A percentile compares a stretch with the other conserved stretches of the same genome.
Evolutionary conservation across 73 alveolate genomes (phyloP).

Genomic region (Urostyla sp.): DNA sequence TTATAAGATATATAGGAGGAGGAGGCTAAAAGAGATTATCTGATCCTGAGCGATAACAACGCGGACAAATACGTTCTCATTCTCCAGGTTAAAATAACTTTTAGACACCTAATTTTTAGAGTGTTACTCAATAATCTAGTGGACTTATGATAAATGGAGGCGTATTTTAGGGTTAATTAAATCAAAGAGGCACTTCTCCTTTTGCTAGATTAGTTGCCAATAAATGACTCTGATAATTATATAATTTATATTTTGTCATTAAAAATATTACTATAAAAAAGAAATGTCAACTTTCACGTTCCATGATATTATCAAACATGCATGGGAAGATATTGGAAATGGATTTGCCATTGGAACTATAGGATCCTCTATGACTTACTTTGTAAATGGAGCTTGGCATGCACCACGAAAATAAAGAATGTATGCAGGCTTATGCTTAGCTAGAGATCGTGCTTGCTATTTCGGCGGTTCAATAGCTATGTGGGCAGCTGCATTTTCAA

Average conservation of each 20-base stretch:
- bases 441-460: constrained; percentile 2
- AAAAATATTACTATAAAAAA: too few species aligned
- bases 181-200: constrained; percentile 30
- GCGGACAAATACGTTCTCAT: constrained; percentile 16
- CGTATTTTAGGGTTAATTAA: background rate
- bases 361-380: constrained; percentile 7
- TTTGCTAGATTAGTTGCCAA: background rate
- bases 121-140: background rate
- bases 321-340: too few species aligned
- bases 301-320: too few species aligned
- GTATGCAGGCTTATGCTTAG: background rate
- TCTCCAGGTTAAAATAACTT: constrained; percentile 27
- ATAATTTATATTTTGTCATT: background rate
- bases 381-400: constrained; percentile 1
- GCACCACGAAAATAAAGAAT: constrained; percentile 25
- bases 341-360: constrained; percentile 14
- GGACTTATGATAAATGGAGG: constrained; percentile 19
- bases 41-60: background rate
- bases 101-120: background rate
- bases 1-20: background rate
- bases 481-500: constrained; percentile 19
- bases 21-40: constrained; percentile 22
- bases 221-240: background rate
- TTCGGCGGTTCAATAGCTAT: constrained; percentile 24
- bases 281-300: background rate